These are phyloP conservation scores for Wickerhamiella spandovensis DNA, from an alignment of 805 yeast genomes.

Conservation along the genomic window DNA sequence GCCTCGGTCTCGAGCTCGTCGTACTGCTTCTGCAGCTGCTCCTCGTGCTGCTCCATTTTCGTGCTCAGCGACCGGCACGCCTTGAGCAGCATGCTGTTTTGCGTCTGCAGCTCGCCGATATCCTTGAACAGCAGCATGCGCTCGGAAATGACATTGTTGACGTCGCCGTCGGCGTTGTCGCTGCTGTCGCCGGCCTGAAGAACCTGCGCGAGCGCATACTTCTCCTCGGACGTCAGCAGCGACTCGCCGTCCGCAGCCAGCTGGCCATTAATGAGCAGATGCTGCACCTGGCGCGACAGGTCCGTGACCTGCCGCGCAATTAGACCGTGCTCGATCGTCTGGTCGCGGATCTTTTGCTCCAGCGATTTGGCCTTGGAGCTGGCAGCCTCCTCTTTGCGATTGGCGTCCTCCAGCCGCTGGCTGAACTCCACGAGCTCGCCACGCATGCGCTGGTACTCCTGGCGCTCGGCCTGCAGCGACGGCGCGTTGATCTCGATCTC, in stretches of 20 bases:
- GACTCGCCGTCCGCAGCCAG: constrained; percentile 43
- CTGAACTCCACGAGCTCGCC: constrained; percentile 42
- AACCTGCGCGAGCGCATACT: constrained; percentile 46
- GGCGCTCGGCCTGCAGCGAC: constrained; percentile 50
- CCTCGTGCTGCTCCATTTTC: constrained; percentile 54
- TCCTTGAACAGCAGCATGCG: constrained; percentile 58
- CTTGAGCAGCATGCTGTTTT: constrained; percentile 57
- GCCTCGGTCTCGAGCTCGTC: constrained; percentile 23
- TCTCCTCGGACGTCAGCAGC: constrained; percentile 54
- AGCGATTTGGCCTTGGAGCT: constrained; percentile 21
- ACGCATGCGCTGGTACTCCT: constrained; percentile 43
- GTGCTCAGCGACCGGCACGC: constrained; percentile 61
- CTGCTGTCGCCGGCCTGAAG: constrained; percentile 24
- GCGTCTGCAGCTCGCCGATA: constrained; percentile 54
- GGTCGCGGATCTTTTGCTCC: constrained; percentile 28
- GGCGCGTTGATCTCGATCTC: constrained; percentile 77
- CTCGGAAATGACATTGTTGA: constrained; percentile 58
- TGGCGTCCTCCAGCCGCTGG: constrained; percentile 32
- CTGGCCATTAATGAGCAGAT: constrained; percentile 45
- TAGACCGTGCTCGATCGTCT: constrained; percentile 34
- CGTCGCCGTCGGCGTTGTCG: constrained; percentile 38
- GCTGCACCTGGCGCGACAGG: constrained; percentile 71
- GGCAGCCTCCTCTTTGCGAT: constrained; percentile 27
- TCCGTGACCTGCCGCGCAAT: constrained; percentile 52
- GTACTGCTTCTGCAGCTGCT: constrained; percentile 10